Evolutionary conservation across 2,329 filamentous ascomycete genomes (phyloP), one percentile per base, ranked within the genome.

Genomic region (Apiospora saccharicola): DNA sequence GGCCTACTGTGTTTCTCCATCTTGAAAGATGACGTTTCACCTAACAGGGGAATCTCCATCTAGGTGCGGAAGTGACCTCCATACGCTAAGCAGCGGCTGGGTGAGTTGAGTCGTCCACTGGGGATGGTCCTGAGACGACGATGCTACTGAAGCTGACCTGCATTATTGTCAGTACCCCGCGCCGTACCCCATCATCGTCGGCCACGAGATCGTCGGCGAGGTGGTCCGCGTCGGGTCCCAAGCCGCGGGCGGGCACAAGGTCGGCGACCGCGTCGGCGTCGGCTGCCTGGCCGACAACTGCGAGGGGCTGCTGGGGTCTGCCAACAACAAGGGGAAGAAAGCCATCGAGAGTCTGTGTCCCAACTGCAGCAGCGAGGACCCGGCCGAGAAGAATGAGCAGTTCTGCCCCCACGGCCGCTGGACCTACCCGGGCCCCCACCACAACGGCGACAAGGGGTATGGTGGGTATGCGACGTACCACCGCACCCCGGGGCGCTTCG

Each of bases 191-290:
- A 74, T 83, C 72, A 81, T 82, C 26, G 82, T 85, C 8, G 86
- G 86, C 53, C 86, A 87, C 76, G 86, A 88, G 72, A 87, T 88
- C 53, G 81, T 87, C 73, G 86, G 86, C 16, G 81, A 77, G 13
- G 82, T 83, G 1, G 80, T 83, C 43, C 81, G 82, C 14, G 77
- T 87, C 37, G 86, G 86, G 6, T 76, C 79, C 16, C 69, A 73
- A 46, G 74, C 77, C 26, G 76, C 82, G 10, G 78, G 73, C 13
- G 74, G 80, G 22, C 82, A 88, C 77, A 81, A 83, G 57, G 72
- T 88, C 30, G 88, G 89, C 67, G 88, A 90, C 74, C 82, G 87
- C 19, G 86, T 88, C 49, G 86, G 86, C 43, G 80, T 88, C 43
- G 86, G 86, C 72, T 85, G 86, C 14, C 85, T 87, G 72, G 83